Evolutionary conservation across 345 rosid genomes (phyloP), one percentile per base, ranked within the genome.

Genomic region (Gossypium herbaceum): DNA sequence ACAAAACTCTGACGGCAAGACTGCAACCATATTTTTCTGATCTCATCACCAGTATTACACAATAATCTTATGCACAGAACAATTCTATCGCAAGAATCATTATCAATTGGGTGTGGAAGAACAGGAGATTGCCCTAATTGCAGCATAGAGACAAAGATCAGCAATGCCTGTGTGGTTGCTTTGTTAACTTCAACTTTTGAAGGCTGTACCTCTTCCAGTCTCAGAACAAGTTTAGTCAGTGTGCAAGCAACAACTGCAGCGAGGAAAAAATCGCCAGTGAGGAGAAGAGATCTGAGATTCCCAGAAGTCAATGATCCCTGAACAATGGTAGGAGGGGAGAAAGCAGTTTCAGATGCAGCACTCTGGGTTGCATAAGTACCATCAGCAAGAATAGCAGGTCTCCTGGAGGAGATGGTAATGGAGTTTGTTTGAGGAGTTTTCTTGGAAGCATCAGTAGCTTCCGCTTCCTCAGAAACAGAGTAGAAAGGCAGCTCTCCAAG

Each of bases 171-270:
- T 0, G 85, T 24, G 69, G 84, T 74, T 51, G 86, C 86, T 85
- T 86, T 88, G 75, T 95, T 91, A 71, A 95, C 92, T 78, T 95
- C 99, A 71, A 79, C 82, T 72, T 84, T 90, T 58, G 92, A 87
- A 12, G 94, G 76, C 79, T 93, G 99, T 68, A 95, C 98, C 86
- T 91, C 99, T 74, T 95, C 94, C 85, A 91, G 81, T 84, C 99
- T 90, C 82, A 95, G 82, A 75, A 93, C 82, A 76, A 95, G 98
- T 86, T 95, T 95, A 22, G 98, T 84, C 79, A 93, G 81, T 9
- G 98, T 90, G 87, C 98, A 91, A 19, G 94, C 90, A 72, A 95
- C 97, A 79, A 95, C 96, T 20, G 99, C 93, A 77, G 94, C 96
- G 8, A 95, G 96, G 90, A 93, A 95, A 82, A 95, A 95, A 74